Evolutionary conservation across 139 green algal species (phyloP).

Genomic region (Mesostigma viride): DNA sequence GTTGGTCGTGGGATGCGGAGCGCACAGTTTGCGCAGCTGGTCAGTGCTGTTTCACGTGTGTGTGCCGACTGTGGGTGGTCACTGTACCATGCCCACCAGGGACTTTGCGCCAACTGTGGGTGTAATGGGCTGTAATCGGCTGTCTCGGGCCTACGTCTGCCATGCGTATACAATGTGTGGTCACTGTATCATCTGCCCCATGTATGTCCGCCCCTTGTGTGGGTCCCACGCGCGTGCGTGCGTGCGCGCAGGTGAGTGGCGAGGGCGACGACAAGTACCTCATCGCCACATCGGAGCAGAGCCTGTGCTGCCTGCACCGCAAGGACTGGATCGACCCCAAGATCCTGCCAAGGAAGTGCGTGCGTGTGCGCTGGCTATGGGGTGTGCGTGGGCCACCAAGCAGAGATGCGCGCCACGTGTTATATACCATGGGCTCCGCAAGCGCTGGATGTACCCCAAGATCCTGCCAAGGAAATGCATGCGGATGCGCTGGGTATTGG

Average conservation of each 20-base stretch:
- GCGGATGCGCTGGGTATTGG: neutral
- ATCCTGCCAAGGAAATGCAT: conserved; percentile 45
- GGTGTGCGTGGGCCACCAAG: neutral
- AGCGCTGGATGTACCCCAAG: conserved; percentile 79
- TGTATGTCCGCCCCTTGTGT: no score
- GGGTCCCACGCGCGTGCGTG: no score
- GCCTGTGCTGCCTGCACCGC: conserved; percentile 86
- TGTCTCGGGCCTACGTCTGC: no score
- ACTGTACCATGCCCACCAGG: no score
- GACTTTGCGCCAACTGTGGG: no score
- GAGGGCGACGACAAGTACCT: conserved; percentile 99
- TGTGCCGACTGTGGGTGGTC: no score
- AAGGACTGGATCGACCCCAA: conserved; percentile 82
- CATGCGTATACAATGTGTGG: no score
- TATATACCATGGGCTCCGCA: conserved; percentile 86
- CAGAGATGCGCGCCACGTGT: neutral
- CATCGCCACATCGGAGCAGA: conserved; percentile 96
- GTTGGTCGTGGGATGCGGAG: no score
- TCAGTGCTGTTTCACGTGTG: no score
- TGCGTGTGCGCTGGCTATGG: neutral
- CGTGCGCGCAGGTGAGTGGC: conserved; percentile 40
- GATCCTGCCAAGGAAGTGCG: conserved; percentile 45
- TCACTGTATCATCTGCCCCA: no score
- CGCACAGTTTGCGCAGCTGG: no score
- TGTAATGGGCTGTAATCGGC: no score